Base-by-base conservation (phyloP, 768 basidiomycete genomes). In the Termitomyces sp. region DNA sequence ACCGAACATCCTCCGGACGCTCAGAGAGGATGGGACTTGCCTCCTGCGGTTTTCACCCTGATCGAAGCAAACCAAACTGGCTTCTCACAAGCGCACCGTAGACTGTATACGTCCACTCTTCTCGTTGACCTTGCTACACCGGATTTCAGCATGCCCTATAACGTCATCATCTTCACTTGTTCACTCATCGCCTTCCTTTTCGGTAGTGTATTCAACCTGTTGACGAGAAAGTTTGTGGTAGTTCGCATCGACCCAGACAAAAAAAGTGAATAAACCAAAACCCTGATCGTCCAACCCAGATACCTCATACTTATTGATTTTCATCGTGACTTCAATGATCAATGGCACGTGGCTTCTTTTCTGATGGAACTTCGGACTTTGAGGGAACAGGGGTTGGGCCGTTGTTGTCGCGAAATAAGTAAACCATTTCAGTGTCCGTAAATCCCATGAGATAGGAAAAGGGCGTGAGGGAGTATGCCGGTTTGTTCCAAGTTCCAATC, bases 101-200 rank as follows among this genome's bases (percentile, higher is more conserved):
- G 87, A 48, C 80, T 97, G 49, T 96, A 96, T 71, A 94, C 93
- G 2, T 79, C 84, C 0, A 81, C 87, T 9, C 79, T 96, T 28
- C 84, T 98, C 40, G 84, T 95, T 48, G 93, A 95, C 71, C 82
- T 97, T n/a, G 89, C 96, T n/a, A 94, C 93, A 38, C 97, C 96
- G 0, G 97, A 98, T 71, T 98, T 98, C 71, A 95, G 92, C 72
- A 98, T 98, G 97, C 97, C 97, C 1, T 98, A 98, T 77, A 99
- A 98, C 75, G 96, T 98, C 50, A 98, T 98, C 73, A 98, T 98
- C 67, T 89, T 98, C 78, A 94, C 84, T 59, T 93, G 89, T 69
- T 94, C 93, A 10, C 76, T 98, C 44, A 82, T 97, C 55, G 94
- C 95, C 49, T 84, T 97, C 63, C 86, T 95, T 56, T 98, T 99